These are phyloP conservation scores for Cyclanthera cordifolia DNA, from an alignment of 306 rosid genomes.

Conservation along the genomic window DNA sequence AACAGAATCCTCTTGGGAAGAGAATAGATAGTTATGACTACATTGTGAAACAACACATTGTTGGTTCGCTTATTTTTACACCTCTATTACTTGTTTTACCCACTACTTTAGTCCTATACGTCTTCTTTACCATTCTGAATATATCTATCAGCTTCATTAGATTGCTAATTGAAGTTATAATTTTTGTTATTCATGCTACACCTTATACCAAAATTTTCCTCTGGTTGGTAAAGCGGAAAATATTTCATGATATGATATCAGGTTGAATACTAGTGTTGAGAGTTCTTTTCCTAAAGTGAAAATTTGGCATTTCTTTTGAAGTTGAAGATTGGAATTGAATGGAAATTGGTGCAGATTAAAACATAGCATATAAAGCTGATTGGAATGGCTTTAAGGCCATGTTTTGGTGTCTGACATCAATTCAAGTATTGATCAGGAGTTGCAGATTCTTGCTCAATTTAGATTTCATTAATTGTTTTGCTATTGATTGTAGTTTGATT, in stretches of 20 bases:
- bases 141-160: constrained; percentile 48
- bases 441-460: background rate
- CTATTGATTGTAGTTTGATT: background rate
- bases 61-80: constrained; percentile 81
- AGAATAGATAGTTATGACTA: constrained; percentile 89
- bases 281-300: too few relatives aligned
- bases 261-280: too few relatives aligned
- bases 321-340: too few relatives aligned
- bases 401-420: background rate
- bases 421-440: background rate
- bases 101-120: constrained; percentile 78
- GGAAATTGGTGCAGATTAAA: too few relatives aligned
- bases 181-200: constrained; percentile 73
- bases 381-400: background rate
- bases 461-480: background rate
- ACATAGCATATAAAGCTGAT: too few relatives aligned
- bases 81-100: constrained; percentile 75
- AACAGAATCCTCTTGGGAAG: constrained; percentile 92
- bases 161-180: constrained; percentile 45
- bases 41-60: constrained; percentile 77
- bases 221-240: constrained; percentile 51
- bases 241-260: too few relatives aligned
- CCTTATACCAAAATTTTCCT: constrained; percentile 64
- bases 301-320: too few relatives aligned
- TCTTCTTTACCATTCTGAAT: constrained; percentile 69